A percentile compares a stretch with the other conserved stretches of the same genome.
These are phyloP conservation scores for Pistacia integerrima DNA, from an alignment of 345 rosid species.

Conservation along the genomic window DNA sequence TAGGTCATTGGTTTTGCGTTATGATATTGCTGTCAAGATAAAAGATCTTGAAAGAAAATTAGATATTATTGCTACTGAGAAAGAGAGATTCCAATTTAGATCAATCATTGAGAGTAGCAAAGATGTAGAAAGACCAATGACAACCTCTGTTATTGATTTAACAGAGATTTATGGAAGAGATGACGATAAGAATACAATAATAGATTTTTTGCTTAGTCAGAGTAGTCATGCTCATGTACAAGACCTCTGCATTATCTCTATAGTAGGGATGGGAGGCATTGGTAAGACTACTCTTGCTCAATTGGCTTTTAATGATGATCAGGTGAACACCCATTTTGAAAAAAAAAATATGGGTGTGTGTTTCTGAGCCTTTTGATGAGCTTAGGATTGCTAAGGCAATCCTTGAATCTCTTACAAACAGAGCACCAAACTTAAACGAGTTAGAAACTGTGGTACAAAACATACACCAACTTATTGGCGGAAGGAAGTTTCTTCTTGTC, in stretches of 20 bases:
- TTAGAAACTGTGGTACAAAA: background rate
- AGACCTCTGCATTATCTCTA: background rate
- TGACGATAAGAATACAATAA: background rate
- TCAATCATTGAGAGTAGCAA: background rate
- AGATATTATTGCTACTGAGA: background rate
- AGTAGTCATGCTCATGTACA: background rate
- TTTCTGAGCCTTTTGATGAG: slow-evolving; percentile 9
- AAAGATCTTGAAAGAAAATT: background rate
- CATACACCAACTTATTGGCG: background rate
- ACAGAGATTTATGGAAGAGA: slow-evolving; percentile 8
- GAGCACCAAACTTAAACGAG: background rate
- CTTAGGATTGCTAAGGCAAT: slow-evolving; percentile 19
- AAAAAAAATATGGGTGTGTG: slow-evolving; percentile 2
- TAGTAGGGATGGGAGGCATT: slow-evolving; percentile 11
- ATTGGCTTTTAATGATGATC: background rate
- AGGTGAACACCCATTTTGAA: background rate
- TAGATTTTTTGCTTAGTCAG: background rate
- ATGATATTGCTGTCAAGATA: background rate
- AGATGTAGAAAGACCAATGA: background rate
- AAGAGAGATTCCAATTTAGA: background rate
- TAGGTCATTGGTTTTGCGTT: background rate
- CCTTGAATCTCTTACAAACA: slow-evolving; percentile 14
- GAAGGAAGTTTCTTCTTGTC: slow-evolving; percentile 20
- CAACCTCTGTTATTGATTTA: background rate
- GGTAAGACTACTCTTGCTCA: slow-evolving; percentile 7